phyloP scores from a whole-genome alignment of 2,329 filamentous ascomycete genomes.

The Geosmithia morbida region DNA sequence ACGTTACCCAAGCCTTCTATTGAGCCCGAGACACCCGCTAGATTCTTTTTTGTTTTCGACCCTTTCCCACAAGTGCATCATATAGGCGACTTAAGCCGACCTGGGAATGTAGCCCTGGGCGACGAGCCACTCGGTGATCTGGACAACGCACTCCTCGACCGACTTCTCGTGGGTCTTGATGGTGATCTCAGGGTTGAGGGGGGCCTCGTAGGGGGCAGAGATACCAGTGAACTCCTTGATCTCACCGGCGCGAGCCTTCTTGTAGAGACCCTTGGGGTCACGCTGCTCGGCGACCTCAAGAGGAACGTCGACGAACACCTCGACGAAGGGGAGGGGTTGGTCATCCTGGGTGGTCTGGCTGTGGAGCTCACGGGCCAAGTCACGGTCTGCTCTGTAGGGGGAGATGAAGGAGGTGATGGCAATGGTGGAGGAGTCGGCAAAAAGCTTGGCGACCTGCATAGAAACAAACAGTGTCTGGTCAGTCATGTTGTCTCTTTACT shows the following conservation, averaged over 20 bases:
- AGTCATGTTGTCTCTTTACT: not conserved
- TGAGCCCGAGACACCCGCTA: not conserved
- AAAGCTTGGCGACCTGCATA: constrained; percentile 73
- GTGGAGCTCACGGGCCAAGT: constrained; percentile 71
- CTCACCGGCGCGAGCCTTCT: constrained; percentile 84
- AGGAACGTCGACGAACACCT: constrained; percentile 86
- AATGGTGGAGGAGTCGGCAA: constrained; percentile 77
- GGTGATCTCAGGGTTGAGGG: constrained; percentile 71
- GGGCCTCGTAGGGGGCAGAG: constrained; percentile 87
- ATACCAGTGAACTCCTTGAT: constrained; percentile 98
- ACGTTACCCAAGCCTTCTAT: not conserved
- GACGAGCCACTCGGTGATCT: constrained; percentile 71
- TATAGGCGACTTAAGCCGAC: constrained; percentile 4
- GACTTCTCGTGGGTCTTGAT: constrained; percentile 70
- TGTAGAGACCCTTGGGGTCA: constrained; percentile 95
- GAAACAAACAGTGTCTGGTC: not conserved
- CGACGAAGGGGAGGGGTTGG: constrained; percentile 70
- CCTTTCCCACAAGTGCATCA: not conserved
- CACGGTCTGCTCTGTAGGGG: constrained; percentile 77
- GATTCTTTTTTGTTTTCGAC: not conserved
- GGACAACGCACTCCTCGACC: constrained; percentile 76
- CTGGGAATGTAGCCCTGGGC: constrained; percentile 38
- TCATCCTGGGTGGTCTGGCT: constrained; percentile 31
- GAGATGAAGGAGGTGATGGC: constrained; percentile 96
- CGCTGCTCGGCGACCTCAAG: constrained; percentile 86